Conservation (phyloP, 805 yeast genomes). For the Kodamaea leandrae region DNA sequence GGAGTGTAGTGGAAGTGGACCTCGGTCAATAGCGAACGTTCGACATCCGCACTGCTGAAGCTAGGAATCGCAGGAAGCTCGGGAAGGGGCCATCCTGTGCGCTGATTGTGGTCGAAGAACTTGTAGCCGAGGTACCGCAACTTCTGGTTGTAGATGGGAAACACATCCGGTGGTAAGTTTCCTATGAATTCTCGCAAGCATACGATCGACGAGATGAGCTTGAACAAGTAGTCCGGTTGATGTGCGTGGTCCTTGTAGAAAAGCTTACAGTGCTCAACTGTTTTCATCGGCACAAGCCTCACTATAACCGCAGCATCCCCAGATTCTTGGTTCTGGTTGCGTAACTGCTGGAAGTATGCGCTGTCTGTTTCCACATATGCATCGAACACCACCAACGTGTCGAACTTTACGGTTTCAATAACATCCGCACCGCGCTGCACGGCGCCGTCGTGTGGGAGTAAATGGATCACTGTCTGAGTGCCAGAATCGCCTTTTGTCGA, state of each 20-base stretch:
- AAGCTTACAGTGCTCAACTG: constrained; percentile 76
- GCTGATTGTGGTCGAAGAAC: constrained; percentile 47
- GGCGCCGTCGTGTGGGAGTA: constrained; percentile 15
- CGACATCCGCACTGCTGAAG: constrained; percentile 73
- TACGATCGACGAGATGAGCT: constrained; percentile 77
- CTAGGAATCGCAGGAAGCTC: constrained; percentile 62
- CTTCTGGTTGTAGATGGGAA: constrained; percentile 70
- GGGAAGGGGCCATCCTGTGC: constrained; percentile 70
- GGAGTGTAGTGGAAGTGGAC: constrained; percentile 60
- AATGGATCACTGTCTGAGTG: constrained; percentile 13
- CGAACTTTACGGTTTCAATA: constrained; percentile 40
- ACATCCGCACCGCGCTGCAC: constrained; percentile 23
- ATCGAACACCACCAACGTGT: constrained; percentile 63
- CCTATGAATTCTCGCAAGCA: constrained; percentile 82
- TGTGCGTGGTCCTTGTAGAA: constrained; percentile 36
- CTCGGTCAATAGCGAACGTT: constrained; percentile 69
- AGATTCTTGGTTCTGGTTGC: constrained; percentile 26
- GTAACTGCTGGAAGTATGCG: constrained; percentile 26
- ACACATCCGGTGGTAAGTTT: constrained; percentile 70
- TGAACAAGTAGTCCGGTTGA: constrained; percentile 48
- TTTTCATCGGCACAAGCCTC: constrained; percentile 70
- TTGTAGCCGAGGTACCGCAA: constrained; percentile 54
- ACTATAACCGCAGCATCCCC: constrained; percentile 51
- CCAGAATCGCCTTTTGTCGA: constrained; percentile 6
- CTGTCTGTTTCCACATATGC: constrained; percentile 48